Conservation (phyloP, 306 rosid genomes). For the Inga laurina region DNA sequence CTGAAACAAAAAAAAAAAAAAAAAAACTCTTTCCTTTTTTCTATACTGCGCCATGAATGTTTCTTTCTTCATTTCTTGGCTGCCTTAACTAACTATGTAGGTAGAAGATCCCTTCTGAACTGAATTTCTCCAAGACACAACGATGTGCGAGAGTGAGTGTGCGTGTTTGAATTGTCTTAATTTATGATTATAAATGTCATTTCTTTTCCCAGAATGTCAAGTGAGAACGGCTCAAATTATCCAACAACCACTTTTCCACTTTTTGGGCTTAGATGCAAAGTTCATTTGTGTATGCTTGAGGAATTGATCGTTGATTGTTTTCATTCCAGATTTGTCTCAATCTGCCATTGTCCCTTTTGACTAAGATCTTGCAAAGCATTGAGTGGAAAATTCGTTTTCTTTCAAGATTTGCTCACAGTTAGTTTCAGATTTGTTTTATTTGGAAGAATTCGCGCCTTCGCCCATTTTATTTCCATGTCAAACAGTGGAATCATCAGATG, state of each 20-base stretch:
- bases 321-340: neutral
- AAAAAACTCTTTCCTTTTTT: neutral
- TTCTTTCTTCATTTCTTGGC: neutral
- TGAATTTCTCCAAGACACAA: neutral
- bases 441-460: neutral
- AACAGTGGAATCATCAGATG: neutral
- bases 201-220: neutral
- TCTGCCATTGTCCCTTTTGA: neutral
- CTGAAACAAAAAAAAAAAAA: neutral
- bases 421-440: neutral
- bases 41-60: neutral
- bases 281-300: neutral
- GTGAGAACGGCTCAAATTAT: neutral
- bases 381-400: neutral
- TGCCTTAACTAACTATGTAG: neutral
- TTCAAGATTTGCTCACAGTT: neutral
- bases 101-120: conserved; percentile 11
- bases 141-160: neutral
- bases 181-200: neutral
- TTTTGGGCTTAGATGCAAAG: neutral
- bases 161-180: neutral
- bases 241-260: neutral
- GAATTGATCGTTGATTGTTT: conserved; percentile 10
- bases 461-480: neutral
- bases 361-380: neutral